Conservation (phyloP, 2,329 filamentous ascomycete genomes). For the Thielaviopsis ethacetica region DNA sequence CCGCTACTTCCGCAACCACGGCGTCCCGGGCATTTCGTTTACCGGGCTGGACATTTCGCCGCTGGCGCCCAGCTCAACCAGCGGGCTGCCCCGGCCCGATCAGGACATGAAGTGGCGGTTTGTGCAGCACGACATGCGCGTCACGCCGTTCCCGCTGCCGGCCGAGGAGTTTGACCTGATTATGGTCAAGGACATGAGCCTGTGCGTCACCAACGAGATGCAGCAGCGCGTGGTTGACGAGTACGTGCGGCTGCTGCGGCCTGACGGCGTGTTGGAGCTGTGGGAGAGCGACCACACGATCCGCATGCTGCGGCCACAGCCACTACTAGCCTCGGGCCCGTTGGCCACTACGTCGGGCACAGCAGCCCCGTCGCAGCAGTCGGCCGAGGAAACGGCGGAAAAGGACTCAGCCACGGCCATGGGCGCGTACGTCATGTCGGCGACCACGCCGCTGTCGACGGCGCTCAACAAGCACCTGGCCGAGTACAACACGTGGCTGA, state of each 20-base stretch:
- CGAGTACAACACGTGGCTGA: conserved; percentile 72
- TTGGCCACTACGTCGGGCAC: too few relatives aligned
- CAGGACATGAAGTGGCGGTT: conserved; percentile 79
- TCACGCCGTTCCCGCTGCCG: conserved; percentile 58
- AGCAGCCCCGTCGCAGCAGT: conserved; percentile 7
- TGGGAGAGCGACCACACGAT: conserved; percentile 83
- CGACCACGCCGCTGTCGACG: conserved; percentile 65
- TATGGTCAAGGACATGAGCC: conserved; percentile 69
- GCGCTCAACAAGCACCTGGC: conserved; percentile 68
- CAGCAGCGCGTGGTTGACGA: conserved; percentile 48
- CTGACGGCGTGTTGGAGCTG: conserved; percentile 66
- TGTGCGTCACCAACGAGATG: conserved; percentile 44
- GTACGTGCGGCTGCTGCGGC: conserved; percentile 56
- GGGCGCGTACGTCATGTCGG: conserved; percentile 67
- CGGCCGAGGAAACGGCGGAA: conserved; percentile 29
- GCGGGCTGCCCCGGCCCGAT: conserved; percentile 30
- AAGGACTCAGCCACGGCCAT: conserved; percentile 51
- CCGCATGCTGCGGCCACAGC: conserved; percentile 67
- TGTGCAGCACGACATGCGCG: conserved; percentile 70
- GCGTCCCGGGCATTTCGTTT: conserved; percentile 56
- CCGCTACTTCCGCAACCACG: conserved; percentile 54
- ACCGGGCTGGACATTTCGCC: conserved; percentile 71
- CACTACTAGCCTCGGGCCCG: too few relatives aligned
- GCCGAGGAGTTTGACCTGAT: conserved; percentile 74
- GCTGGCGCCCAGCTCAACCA: conserved; percentile 32